Base-by-base conservation (phyloP, 306 rosid species). In the Sindora glabra region DNA sequence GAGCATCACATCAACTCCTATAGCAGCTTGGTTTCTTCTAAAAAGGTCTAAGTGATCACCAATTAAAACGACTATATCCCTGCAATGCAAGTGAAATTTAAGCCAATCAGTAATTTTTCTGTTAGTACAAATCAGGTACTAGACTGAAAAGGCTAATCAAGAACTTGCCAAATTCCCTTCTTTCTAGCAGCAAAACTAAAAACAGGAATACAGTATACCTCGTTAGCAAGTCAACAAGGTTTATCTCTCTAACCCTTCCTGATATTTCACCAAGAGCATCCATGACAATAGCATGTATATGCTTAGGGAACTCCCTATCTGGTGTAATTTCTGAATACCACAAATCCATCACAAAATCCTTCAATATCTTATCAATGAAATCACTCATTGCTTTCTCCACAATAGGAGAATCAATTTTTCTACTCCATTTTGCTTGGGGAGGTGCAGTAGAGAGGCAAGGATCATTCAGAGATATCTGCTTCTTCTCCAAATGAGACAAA, bases 11-110 rank as follows among this genome's bases (percentile, higher is more conserved):
- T 89, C 90, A 19, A 79, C 84, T 46, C 97, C 97, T 66, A 94
- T 86, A 60, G 78, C 79, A 51, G 97, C 90, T 73, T 94, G 97
- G 72, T 84, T 89, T 84, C 88, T 84, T 89, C 99, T 84, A 65
- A 94, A 94, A 77, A 89, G 86, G 63, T 89, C 99, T 36, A 94
- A 44, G 80, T 94, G 97, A 54, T 84, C 84, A 25, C 97, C 95
- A 33, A 94, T 32, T 73, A 94, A 71, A 77, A 86, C 84, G 62
- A 94, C 80, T 63, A 94, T 62, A 57, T 89, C 99, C 90, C 99
- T 94, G 90, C 26, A 78, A 78, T 60, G 60, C 36, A 52, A 46
- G 48, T 60, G 74, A 72, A 77, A 70, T 39, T 32, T 40, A 38
- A 56, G 44, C 59, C 25, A 25, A 24, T 34, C 32, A 52, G 45